These are phyloP conservation scores for Nannizziopsis barbatae DNA, from an alignment of 2,329 filamentous ascomycete genomes.

Conservation along the genomic window DNA sequence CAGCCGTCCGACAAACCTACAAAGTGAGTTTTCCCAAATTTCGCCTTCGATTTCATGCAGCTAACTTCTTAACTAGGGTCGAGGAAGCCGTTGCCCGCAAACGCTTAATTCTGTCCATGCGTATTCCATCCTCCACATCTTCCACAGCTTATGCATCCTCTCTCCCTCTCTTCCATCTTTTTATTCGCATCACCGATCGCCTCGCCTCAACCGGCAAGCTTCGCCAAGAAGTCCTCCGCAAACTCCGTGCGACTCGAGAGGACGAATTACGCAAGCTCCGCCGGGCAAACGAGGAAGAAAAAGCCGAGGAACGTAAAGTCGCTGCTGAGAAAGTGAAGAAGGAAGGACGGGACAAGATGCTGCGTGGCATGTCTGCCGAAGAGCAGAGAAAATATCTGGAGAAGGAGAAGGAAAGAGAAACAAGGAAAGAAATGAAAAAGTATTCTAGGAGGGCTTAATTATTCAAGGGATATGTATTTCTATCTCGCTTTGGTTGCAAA, in stretches of 20 bases:
- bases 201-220: conserved; percentile 70
- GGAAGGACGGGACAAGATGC: conserved; percentile 74
- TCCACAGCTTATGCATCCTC: conserved; percentile 55
- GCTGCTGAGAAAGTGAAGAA: conserved; percentile 57
- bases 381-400: conserved; percentile 78
- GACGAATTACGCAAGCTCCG: conserved; percentile 68
- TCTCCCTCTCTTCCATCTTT: conserved; percentile 67
- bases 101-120: conserved; percentile 66
- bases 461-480: neutral
- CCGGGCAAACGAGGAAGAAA: conserved; percentile 62
- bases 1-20: conserved; percentile 77
- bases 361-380: conserved; percentile 65
- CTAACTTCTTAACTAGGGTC: conserved; percentile 44
- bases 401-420: conserved; percentile 65
- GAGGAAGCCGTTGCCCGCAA: conserved; percentile 78
- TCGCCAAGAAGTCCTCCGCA: conserved; percentile 78
- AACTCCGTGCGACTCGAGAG: conserved; percentile 69
- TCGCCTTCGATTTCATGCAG: conserved; percentile 7
- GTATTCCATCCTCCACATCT: conserved; percentile 59
- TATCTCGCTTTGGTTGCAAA: neutral
- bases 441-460: conserved; percentile 38
- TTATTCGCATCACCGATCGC: conserved; percentile 71
- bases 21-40: conserved; percentile 48
- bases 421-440: conserved; percentile 52
- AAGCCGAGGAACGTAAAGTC: conserved; percentile 49